Base-by-base conservation (phyloP, 2,329 filamentous ascomycete species). In the Arthrobotrys musiformis region DNA sequence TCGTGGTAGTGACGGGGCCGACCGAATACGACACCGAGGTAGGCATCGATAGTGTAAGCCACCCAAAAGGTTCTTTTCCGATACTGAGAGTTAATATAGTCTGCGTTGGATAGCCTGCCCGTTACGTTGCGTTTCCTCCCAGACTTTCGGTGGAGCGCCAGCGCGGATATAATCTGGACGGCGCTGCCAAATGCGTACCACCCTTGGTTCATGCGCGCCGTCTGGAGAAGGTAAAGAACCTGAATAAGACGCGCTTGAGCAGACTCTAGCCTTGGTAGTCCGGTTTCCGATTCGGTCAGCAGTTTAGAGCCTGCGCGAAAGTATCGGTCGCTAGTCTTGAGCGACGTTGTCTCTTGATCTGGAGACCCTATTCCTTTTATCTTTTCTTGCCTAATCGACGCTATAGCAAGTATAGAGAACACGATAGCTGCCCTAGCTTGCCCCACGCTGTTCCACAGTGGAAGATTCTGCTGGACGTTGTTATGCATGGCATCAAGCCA, bases 21-120 rank as follows among this genome's bases (percentile, higher is more conserved):
- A 0, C 89, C 89, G 30, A 90, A 86, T 17, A 90, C 87, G n/a
- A 89, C 87, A 24, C 88, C 87, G 0, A 91, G 83, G 69, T 90
- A 90, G 61, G 88, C 89, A 80, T 91, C 89, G 0, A 90, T 82
- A 0, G 86, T 87, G 79, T 90, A 91, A 0, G 87, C 86, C 2
- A 86, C 86, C 89, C 89, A 90, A 63, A 91, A 90, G 0, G 88
- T 85, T 6, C 89, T 84, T 70, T 87, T 87, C 0, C 87, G 85
- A 46, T 87, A 87, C 74, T 90, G 88, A 0, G 82, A 82, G 2
- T 85, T 81, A 7, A 86, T 84, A 52, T 86, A 86, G 74, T 88
- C 85, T 5, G 80, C 69, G 8, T 78, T 80, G 4, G 79, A 77
- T 2, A 78, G 67, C 7, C 80, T 58, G 1, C 81, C 37, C 0